Conservation (phyloP, 192 early-diverging fungal genomes). For the Backusella psychrophila region DNA sequence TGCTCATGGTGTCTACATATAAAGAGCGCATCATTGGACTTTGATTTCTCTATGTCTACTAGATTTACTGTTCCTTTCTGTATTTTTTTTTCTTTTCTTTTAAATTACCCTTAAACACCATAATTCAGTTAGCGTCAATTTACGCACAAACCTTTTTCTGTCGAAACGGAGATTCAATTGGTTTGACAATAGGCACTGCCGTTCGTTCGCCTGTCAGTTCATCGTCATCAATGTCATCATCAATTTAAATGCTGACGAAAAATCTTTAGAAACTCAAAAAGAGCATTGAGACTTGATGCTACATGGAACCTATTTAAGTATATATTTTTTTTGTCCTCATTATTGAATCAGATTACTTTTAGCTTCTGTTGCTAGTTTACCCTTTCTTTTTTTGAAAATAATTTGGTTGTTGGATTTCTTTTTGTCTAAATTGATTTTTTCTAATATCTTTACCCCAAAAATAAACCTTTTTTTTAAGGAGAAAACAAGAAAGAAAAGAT, state of each 20-base stretch:
- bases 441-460: not conserved
- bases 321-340: not conserved
- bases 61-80: not conserved
- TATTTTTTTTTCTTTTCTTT: not conserved
- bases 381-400: not conserved
- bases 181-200: not conserved
- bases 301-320: not conserved
- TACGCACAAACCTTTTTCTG: not conserved
- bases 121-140: not conserved
- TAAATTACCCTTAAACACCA: not conserved
- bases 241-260: not conserved
- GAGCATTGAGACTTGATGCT: not conserved
- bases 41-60: not conserved
- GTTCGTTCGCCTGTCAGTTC: not conserved
- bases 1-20: not conserved
- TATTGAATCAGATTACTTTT: not conserved
- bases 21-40: not conserved
- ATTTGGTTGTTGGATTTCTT: not conserved
- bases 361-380: not conserved
- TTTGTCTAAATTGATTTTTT: slow-evolving; percentile 1
- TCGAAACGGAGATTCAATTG: not conserved
- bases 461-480: not conserved
- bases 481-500: not conserved
- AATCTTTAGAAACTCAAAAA: not conserved
- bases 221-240: not conserved